Evolutionary conservation across 2,329 filamentous ascomycete species (phyloP).

Genomic region (Epichloe bromicola): DNA sequence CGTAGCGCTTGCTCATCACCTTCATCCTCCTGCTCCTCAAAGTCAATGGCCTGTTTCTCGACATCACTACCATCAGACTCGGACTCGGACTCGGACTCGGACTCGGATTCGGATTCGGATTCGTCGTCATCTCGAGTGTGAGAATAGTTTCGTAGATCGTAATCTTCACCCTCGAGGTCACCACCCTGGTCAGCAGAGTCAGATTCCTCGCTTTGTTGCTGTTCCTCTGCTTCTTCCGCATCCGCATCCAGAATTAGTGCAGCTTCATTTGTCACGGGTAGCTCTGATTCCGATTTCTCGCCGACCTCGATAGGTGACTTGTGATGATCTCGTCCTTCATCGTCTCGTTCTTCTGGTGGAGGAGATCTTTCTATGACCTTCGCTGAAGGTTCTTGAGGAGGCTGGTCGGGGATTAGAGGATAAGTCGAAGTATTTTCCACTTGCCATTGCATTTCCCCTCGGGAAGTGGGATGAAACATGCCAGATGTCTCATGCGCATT

Average conservation of each 20-base stretch:
- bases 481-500: not conserved
- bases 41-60: conserved; percentile 14
- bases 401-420: not conserved
- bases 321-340: not conserved
- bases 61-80: conserved; percentile 8
- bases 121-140: conserved; percentile 19
- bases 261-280: not conserved
- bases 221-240: not conserved
- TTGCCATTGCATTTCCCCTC: not conserved
- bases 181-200: conserved; percentile 12
- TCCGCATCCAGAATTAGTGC: not conserved
- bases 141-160: conserved; percentile 21
- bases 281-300: not conserved
- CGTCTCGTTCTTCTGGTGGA: not conserved
- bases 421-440: not conserved
- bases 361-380: conserved; percentile 1
- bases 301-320: not conserved
- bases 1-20: conserved; percentile 3
- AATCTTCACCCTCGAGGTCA: conserved; percentile 20
- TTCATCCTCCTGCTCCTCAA: conserved; percentile 18
- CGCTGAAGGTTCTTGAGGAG: not conserved
- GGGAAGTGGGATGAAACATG: not conserved
- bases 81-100: not conserved
- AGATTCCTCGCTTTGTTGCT: conserved; percentile 6
- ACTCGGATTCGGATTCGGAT: conserved; percentile 9